Percentiles rank a stretch among this genome's conserved stretches.
These are phyloP conservation scores for Parasitella parasitica DNA, from an alignment of 371 early-diverging fungal genomes.

Conservation along the genomic window DNA sequence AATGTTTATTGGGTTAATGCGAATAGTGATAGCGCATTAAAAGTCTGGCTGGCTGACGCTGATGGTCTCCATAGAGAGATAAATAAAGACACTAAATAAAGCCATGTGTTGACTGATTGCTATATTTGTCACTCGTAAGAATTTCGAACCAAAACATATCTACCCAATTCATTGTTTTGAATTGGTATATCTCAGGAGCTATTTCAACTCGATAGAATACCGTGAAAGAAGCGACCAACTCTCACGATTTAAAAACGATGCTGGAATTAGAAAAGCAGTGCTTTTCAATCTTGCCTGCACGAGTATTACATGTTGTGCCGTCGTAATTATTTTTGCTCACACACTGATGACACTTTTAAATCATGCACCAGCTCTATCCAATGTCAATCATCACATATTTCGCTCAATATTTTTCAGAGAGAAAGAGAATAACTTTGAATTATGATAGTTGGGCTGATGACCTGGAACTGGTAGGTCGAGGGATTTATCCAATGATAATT, in stretches of 20 bases:
- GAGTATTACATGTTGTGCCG: conserved; percentile 24
- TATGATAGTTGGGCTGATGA: conserved; percentile 55
- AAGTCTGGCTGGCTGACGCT: conserved; percentile 23
- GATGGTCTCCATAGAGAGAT: background rate
- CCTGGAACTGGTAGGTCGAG: conserved; percentile 60
- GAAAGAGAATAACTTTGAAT: conserved; percentile 67
- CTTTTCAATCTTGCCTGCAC: conserved; percentile 7
- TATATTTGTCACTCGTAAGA: conserved; percentile 24
- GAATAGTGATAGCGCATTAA: conserved; percentile 4
- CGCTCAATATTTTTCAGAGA: conserved; percentile 61
- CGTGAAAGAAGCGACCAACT: background rate
- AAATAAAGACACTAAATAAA: conserved; percentile 27
- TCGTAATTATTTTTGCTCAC: conserved; percentile 21
- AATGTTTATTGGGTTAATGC: conserved; percentile 4
- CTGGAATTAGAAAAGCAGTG: background rate
- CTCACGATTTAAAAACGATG: background rate
- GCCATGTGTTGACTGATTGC: conserved; percentile 41
- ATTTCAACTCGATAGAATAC: background rate
- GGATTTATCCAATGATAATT: conserved; percentile 69
- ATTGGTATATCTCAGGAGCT: conserved; percentile 20
- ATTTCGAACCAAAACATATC: conserved; percentile 33
- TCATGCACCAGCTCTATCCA: background rate
- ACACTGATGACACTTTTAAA: background rate
- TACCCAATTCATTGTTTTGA: too few species aligned
- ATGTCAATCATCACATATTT: conserved; percentile 38